These are phyloP conservation scores for Scutellaria galericulata DNA, from an alignment of 257 asterid genomes.

Conservation along the genomic window DNA sequence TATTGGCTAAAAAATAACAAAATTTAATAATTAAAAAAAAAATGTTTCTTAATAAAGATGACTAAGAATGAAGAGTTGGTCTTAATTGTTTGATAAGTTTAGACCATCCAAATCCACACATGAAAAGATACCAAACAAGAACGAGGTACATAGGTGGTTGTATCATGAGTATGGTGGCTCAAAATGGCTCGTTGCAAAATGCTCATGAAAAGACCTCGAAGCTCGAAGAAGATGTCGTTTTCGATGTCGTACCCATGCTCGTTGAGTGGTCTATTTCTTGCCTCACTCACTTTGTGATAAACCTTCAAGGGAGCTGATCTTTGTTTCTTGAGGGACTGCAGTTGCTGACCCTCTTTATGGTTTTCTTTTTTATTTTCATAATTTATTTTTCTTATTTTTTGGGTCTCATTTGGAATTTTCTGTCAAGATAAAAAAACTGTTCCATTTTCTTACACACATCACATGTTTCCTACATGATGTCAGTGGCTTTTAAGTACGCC, in stretches of 20 bases:
- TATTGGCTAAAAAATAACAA: too few relatives aligned
- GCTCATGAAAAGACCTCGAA: not conserved
- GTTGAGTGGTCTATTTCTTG: slow-evolving; percentile 40
- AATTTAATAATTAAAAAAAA: too few relatives aligned
- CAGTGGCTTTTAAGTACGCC: slow-evolving; percentile 32
- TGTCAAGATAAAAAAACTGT: slow-evolving; percentile 13
- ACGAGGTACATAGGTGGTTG: too few relatives aligned
- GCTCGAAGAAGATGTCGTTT: slow-evolving; percentile 36
- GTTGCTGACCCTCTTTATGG: slow-evolving; percentile 30
- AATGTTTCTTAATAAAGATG: too few relatives aligned
- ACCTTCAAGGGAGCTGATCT: slow-evolving; percentile 27
- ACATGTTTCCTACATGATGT: slow-evolving; percentile 51
- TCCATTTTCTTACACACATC: slow-evolving; percentile 37
- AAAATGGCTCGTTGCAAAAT: too few relatives aligned
- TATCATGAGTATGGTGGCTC: too few relatives aligned
- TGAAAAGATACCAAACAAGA: too few relatives aligned
- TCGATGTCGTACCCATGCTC: slow-evolving; percentile 34
- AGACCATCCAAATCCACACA: too few relatives aligned
- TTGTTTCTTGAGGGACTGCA: slow-evolving; percentile 40
- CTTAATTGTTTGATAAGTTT: too few relatives aligned
- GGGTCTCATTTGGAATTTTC: slow-evolving; percentile 29
- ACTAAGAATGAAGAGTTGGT: too few relatives aligned
- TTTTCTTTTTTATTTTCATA: not conserved
- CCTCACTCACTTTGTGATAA: slow-evolving; percentile 38
- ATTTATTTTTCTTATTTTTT: not conserved